These are phyloP conservation scores for Populus tomentosa DNA, from an alignment of 441 rosid species.

Conservation along the genomic window DNA sequence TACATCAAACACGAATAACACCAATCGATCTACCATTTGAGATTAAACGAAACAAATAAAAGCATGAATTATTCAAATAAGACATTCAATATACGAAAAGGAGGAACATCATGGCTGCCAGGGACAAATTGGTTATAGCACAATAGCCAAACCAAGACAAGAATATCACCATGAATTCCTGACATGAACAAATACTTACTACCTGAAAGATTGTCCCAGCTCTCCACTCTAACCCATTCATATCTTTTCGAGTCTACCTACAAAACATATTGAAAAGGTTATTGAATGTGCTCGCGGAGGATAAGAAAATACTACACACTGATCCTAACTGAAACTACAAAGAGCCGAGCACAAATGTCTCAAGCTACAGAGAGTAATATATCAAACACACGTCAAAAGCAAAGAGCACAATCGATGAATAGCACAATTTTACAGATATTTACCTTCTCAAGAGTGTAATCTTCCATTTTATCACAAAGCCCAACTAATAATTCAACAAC, in stretches of 20 bases:
- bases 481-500: constrained; percentile 89
- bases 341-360: background rate
- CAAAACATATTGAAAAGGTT: constrained; percentile 20
- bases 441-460: constrained; percentile 86
- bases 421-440: constrained; percentile 7
- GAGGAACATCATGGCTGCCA: background rate
- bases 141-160: background rate
- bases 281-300: constrained; percentile 4
- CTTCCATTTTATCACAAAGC: constrained; percentile 89
- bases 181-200: constrained; percentile 33
- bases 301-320: background rate
- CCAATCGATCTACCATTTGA: background rate
- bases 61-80: background rate
- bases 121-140: background rate
- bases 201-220: constrained; percentile 52
- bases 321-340: too few species aligned
- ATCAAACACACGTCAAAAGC: background rate
- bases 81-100: background rate
- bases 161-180: background rate
- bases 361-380: background rate
- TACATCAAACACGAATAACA: background rate
- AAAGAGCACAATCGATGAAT: constrained; percentile 7
- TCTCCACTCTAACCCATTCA: constrained; percentile 65
- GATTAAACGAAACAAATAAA: background rate
- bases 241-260: constrained; percentile 53